Evolutionary conservation across 176 grass and related monocot genomes (phyloP).

Genomic region (Aegilops bicornis): DNA sequence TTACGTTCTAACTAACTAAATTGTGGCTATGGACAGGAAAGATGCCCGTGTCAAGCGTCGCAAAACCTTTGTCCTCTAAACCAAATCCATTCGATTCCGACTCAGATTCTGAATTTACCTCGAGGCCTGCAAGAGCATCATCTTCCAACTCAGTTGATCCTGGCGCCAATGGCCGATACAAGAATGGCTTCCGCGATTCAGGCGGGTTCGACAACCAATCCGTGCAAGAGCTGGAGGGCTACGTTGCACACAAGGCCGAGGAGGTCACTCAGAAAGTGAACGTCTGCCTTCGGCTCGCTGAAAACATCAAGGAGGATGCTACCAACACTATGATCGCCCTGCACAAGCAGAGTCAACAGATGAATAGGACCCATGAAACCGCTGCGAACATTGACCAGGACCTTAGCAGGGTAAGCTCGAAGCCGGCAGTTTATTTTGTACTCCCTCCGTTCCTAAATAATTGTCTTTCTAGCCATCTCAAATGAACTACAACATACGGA

Average conservation of each 20-base stretch:
- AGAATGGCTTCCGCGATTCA: slow-evolving; percentile 33
- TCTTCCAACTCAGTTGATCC: slow-evolving; percentile 21
- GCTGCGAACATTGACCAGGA: slow-evolving; percentile 37
- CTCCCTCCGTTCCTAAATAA: too few relatives aligned
- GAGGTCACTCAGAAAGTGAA: slow-evolving; percentile 35
- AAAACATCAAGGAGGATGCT: slow-evolving; percentile 44
- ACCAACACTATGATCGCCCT: slow-evolving; percentile 35
- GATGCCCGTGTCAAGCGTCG: slow-evolving; percentile 4
- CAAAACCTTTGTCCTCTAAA: neutral
- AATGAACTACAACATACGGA: too few relatives aligned
- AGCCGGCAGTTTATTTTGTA: neutral
- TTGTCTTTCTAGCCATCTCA: too few relatives aligned
- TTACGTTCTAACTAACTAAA: neutral
- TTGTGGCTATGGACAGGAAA: neutral
- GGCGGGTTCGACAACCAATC: slow-evolving; percentile 27
- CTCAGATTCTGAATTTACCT: slow-evolving; percentile 17
- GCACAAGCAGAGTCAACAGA: slow-evolving; percentile 36
- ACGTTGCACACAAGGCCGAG: slow-evolving; percentile 34
- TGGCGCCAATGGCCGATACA: slow-evolving; percentile 7
- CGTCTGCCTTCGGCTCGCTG: slow-evolving; percentile 35
- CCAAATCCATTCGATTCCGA: slow-evolving; percentile 24
- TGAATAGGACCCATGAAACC: slow-evolving; percentile 30
- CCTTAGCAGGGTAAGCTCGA: slow-evolving; percentile 38
- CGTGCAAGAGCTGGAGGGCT: slow-evolving; percentile 32
- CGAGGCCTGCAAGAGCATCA: slow-evolving; percentile 3